These are phyloP conservation scores for Camillea tinctor DNA, from an alignment of 2,329 filamentous ascomycete genomes.

Conservation along the genomic window DNA sequence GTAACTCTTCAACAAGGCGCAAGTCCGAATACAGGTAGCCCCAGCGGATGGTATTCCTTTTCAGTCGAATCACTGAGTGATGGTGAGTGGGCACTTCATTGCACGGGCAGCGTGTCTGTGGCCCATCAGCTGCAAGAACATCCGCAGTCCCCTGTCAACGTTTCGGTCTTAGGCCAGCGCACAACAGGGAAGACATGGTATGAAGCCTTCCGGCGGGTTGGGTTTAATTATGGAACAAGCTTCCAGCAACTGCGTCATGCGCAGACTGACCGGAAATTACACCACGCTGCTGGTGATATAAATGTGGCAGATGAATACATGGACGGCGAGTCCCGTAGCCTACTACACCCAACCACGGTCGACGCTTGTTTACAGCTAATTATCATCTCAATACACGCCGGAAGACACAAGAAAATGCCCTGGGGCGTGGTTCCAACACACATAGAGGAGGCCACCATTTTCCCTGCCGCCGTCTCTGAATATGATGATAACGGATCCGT, in stretches of 20 bases:
- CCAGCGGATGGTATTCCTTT: conserved; percentile 16
- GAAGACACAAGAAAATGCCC: conserved; percentile 28
- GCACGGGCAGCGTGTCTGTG: conserved; percentile 13
- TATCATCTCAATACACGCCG: conserved; percentile 32
- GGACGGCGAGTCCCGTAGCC: conserved; percentile 37
- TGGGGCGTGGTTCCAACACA: conserved; percentile 31
- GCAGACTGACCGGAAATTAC: conserved; percentile 23
- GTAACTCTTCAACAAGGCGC: conserved; percentile 29
- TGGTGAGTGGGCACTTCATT: conserved; percentile 16
- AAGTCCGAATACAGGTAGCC: conserved; percentile 25
- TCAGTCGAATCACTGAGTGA: conserved; percentile 13
- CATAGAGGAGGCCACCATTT: conserved; percentile 10
- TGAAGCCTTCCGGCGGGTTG: conserved; percentile 33
- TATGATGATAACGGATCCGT: neutral
- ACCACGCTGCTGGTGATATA: conserved; percentile 8
- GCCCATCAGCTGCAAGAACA: neutral
- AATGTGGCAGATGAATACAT: conserved; percentile 11
- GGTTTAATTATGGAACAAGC: conserved; percentile 38
- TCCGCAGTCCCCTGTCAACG: conserved; percentile 4
- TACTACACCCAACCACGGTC: conserved; percentile 40
- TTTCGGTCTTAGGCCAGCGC: conserved; percentile 20
- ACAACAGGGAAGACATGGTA: conserved; percentile 32
- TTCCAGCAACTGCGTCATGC: conserved; percentile 34
- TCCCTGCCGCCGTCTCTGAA: conserved; percentile 1
- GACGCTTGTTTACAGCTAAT: conserved; percentile 37